phyloP scores from a whole-genome alignment of 2,329 filamentous ascomycete genomes.

The Beauveria australis region DNA sequence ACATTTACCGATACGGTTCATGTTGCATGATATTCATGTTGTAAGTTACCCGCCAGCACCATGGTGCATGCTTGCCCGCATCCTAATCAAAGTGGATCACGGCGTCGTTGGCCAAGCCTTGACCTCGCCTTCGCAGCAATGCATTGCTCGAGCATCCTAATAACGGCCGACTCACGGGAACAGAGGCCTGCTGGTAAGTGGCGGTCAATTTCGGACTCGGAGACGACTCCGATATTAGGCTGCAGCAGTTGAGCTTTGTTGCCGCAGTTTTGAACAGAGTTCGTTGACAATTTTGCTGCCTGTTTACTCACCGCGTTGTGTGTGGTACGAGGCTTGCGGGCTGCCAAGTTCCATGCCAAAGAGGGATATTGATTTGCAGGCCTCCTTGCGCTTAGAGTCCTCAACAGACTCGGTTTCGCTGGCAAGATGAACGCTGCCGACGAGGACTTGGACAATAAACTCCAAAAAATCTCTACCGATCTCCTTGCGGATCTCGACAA shows the following conservation, averaged over 20 bases:
- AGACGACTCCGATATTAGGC: background rate
- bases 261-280: no score
- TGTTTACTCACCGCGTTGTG: constrained; percentile 5
- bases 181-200: background rate
- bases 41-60: background rate
- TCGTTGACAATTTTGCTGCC: background rate
- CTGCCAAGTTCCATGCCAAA: background rate
- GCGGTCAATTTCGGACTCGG: background rate
- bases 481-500: constrained; percentile 50
- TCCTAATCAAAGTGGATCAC: background rate
- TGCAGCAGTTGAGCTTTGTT: background rate
- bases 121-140: background rate
- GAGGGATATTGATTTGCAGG: background rate
- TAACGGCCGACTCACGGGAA: background rate
- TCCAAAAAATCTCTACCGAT: constrained; percentile 52
- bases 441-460: constrained; percentile 51
- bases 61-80: background rate
- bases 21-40: background rate
- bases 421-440: constrained; percentile 51
- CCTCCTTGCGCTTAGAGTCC: background rate
- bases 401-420: background rate
- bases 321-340: background rate
- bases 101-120: background rate
- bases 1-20: background rate
- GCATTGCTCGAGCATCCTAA: background rate